Percentiles rank a stretch among this genome's conserved stretches.
These are phyloP conservation scores for Claviceps sp. DNA, from an alignment of 2,329 filamentous ascomycete genomes.

Conservation along the genomic window DNA sequence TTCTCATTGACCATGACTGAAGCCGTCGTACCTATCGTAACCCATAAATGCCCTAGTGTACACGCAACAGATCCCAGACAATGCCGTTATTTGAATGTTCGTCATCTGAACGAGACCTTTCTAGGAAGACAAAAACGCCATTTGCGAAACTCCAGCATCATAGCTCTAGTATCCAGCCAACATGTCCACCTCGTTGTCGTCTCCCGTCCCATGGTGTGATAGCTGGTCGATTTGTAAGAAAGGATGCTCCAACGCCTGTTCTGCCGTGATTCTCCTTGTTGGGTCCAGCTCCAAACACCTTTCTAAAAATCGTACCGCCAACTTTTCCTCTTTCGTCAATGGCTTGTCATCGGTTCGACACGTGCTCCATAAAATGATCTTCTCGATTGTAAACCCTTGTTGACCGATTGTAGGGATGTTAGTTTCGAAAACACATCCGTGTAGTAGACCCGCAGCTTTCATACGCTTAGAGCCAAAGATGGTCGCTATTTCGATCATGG, in stretches of 20 bases:
- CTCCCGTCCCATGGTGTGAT: constrained; percentile 18
- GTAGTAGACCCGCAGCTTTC: constrained; percentile 67
- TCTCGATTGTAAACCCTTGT: constrained; percentile 75
- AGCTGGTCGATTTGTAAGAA: constrained; percentile 38
- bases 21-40: not conserved
- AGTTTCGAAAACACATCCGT: constrained; percentile 86
- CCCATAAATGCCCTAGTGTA: constrained; percentile 2
- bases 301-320: constrained; percentile 59
- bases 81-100: not conserved
- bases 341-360: constrained; percentile 50
- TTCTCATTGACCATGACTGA: not conserved
- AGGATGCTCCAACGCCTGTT: constrained; percentile 58
- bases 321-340: constrained; percentile 53
- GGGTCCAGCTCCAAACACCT: constrained; percentile 68
- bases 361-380: constrained; percentile 92
- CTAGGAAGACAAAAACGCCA: constrained; percentile 1
- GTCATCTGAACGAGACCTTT: not conserved
- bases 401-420: constrained; percentile 83
- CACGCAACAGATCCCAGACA: not conserved
- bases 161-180: constrained; percentile 18
- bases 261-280: constrained; percentile 56
- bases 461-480: constrained; percentile 83
- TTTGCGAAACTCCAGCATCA: not conserved
- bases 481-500: constrained; percentile 91
- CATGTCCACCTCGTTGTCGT: constrained; percentile 44